Conservation (phyloP, 164 flowering plant species). For the Echeveria elegans region DNA sequence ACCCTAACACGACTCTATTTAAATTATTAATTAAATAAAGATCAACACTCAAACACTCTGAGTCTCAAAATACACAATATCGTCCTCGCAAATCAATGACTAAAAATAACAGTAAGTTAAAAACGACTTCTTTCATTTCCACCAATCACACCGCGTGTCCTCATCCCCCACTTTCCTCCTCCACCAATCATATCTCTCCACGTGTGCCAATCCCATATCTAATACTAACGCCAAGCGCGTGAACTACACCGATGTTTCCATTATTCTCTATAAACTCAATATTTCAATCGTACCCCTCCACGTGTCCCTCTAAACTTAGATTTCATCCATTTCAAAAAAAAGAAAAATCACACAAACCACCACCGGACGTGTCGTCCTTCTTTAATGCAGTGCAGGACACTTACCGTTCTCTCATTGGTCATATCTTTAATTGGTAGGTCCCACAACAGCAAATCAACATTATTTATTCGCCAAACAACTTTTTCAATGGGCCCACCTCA, state of each 20-base stretch:
- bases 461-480: constrained; percentile 3
- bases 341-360: background rate
- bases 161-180: constrained; percentile 3
- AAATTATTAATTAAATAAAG: no score
- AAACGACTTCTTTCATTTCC: no score
- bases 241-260: background rate
- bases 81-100: no score
- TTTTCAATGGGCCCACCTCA: background rate
- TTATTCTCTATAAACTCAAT: background rate
- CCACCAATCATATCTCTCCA: background rate
- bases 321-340: background rate
- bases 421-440: background rate
- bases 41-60: no score
- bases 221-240: background rate
- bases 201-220: background rate
- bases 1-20: no score
- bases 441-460: constrained; percentile 4
- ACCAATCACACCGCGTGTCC: background rate
- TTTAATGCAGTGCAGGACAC: constrained; percentile 8
- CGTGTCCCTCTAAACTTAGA: background rate
- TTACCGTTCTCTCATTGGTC: background rate
- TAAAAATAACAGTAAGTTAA: no score
- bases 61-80: no score
- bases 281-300: background rate
- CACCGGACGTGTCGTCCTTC: background rate